Evolutionary conservation across 2,329 filamentous ascomycete species (phyloP), one percentile per base, ranked within the genome.

Genomic region (Talaromyces sp.): DNA sequence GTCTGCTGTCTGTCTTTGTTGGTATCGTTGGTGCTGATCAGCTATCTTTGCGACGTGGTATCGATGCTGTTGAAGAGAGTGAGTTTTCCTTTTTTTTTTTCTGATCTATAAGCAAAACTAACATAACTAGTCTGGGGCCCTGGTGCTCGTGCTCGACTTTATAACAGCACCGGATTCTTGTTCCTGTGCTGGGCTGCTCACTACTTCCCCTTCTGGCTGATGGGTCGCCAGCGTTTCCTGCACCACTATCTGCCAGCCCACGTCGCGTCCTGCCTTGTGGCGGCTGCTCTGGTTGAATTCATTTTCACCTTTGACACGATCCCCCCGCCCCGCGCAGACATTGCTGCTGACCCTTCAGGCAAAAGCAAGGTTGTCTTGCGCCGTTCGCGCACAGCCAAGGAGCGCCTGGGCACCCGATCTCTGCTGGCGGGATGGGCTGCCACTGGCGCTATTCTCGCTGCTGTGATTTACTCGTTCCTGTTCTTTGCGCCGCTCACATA

Each of bases 121-220:
- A 3, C 25, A 30, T 54, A 60, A 54, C 51, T 63, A 81, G 75
- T 78, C 58, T 78, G 75, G 75, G 77, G 73, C 44, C 55, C 72
- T 89, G 92, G 92, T 67, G 92, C 95, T 32, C 93, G 95, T 66
- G 93, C 91, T 27, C 92, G 93, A 65, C 84, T 99, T 56, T 99
- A 99, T 80, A 98, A 98, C 83, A 97, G 92, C 59, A 98, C 95
- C 0, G 95, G 95, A 27, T 99, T 99, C 85, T 96, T 99, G 82
- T 98, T 97, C 86, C 85, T 99, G 61, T 92, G 92, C 60, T 99
- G 95, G 95, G 92, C 91, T 15, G 93, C 92, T 2, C 95, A 99
- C 76, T 99, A 97, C 81, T 87, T 96, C 76, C 93, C 93, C 58
- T 99, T 99, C 82, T 99, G 88, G 80, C 86, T 97, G 65, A 99